Evolutionary conservation across 78 protist species (phyloP).

Genomic region (Chrysochromulina tobinii): DNA sequence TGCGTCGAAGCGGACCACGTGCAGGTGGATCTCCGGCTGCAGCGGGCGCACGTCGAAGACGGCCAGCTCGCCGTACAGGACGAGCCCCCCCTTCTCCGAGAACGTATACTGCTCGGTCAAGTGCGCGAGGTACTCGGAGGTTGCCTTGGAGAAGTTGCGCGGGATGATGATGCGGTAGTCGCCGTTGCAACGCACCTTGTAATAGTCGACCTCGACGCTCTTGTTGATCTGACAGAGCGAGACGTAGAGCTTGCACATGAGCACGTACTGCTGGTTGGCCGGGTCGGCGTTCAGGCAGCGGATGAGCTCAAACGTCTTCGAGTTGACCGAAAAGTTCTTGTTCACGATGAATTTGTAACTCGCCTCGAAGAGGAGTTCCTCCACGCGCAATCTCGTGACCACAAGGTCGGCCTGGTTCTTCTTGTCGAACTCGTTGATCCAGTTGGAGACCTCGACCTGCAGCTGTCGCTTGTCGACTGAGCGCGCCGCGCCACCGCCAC

Average conservation of each 20-base stretch:
- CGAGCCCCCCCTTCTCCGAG: background rate
- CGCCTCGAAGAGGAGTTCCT: background rate
- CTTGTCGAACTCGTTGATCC: slow-evolving; percentile 23
- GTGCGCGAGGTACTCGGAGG: background rate
- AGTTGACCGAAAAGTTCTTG: slow-evolving; percentile 3
- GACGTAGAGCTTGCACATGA: slow-evolving; percentile 21
- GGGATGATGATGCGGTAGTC: slow-evolving; percentile 23
- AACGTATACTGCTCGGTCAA: slow-evolving; percentile 7
- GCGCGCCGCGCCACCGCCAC: too few relatives aligned
- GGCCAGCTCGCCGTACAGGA: slow-evolving; percentile 9
- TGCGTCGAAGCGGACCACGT: background rate
- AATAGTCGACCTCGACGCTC: slow-evolving; percentile 24
- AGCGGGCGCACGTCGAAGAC: background rate
- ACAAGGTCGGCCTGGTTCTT: background rate
- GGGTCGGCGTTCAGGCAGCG: slow-evolving; percentile 21
- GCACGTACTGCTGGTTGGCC: slow-evolving; percentile 11
- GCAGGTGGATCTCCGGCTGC: slow-evolving; percentile 28
- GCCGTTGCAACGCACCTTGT: slow-evolving; percentile 13
- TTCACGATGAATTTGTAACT: slow-evolving; percentile 8
- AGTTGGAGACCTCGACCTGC: slow-evolving; percentile 18
- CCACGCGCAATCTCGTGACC: background rate
- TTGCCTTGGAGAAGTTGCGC: background rate
- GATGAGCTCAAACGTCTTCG: slow-evolving; percentile 1
- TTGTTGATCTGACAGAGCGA: slow-evolving; percentile 36
- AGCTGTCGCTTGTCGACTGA: background rate